Conservation (phyloP, 2,329 filamentous ascomycete genomes). For the Calonectria pauciramosa region DNA sequence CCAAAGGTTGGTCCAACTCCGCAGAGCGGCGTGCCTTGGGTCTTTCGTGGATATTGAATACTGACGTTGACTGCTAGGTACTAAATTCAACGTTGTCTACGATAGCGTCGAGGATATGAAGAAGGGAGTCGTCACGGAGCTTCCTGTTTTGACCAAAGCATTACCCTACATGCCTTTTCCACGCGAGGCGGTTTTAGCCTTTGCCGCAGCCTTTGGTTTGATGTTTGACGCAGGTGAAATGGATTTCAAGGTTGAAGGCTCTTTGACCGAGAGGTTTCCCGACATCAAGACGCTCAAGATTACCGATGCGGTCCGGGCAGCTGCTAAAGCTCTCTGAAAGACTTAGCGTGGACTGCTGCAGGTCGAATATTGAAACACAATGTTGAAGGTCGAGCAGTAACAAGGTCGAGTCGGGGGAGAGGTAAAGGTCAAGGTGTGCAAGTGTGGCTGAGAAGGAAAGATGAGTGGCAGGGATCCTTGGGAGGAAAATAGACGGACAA, state of each 20-base stretch:
- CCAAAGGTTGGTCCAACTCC: slow-evolving; percentile 1
- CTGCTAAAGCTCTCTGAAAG: background rate
- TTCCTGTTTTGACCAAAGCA: background rate
- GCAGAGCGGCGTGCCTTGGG: background rate
- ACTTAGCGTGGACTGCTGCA: background rate
- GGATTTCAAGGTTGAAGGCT: background rate
- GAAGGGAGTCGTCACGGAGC: background rate
- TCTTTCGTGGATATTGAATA: background rate
- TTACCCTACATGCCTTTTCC: background rate
- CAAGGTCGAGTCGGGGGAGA: too few relatives aligned
- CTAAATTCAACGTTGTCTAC: background rate
- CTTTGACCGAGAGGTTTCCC: background rate
- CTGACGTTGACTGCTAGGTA: background rate
- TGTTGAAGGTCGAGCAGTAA: too few relatives aligned
- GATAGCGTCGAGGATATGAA: background rate
- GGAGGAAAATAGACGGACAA: too few relatives aligned
- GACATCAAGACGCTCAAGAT: background rate
- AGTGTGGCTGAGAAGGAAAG: too few relatives aligned
- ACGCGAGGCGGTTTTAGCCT: background rate
- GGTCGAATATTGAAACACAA: too few relatives aligned
- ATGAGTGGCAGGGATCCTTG: too few relatives aligned
- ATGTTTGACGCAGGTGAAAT: background rate
- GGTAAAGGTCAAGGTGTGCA: too few relatives aligned
- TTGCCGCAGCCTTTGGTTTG: background rate
- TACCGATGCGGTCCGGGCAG: background rate